Base-by-base conservation (phyloP, 768 basidiomycete genomes). In the Lactarius sanguifluus region DNA sequence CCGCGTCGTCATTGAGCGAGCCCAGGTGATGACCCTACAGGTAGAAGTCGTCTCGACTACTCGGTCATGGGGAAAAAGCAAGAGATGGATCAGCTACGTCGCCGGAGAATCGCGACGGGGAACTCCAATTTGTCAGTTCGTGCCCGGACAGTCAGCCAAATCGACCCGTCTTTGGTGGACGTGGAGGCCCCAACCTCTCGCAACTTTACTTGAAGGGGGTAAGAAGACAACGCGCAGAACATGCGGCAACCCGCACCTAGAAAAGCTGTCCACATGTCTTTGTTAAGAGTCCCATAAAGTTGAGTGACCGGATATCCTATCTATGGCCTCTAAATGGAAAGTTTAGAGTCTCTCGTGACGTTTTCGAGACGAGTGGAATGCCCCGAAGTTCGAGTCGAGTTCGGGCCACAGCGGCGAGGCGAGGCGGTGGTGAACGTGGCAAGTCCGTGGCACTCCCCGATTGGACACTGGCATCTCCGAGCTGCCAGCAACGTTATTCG, bases 391-490 rank as follows among this genome's bases (percentile, higher is more conserved):
- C 50, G 50, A 52, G 50, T 52, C 50, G 25, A 52, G 50, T 52
- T 52, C 50, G 50, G 50, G 23, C 50, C 50, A 52, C 25, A 52
- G 50, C 50, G 36, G 36, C 12, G 10, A 13, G 12, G 36, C 36
- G 23, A 50, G 47, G 50, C 23, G 50, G 25, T 13, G 23, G 50
- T 52, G 12, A 25, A 13, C 50, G 50, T 52, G 50, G 50, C 47
- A 4, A 41, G 41, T 1, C 23, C 25, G 50, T 43, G 52, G 23
- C 30, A 18, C 30, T 55, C 23, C 54, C 54, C 25, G 20, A 57
- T 59, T 59, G n/a, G 58, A 25, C 65, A n/a, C n/a, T n/a, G n/a
- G n/a, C n/a, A 62, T 62, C 38, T 66, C 65, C 65, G 61, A 15
- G 38, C 38, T 40, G 38, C 15, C 38, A 40, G 41, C n/a, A 23